Conservation (phyloP, 164 flowering plant genomes). For the Nelumbo lutea region DNA sequence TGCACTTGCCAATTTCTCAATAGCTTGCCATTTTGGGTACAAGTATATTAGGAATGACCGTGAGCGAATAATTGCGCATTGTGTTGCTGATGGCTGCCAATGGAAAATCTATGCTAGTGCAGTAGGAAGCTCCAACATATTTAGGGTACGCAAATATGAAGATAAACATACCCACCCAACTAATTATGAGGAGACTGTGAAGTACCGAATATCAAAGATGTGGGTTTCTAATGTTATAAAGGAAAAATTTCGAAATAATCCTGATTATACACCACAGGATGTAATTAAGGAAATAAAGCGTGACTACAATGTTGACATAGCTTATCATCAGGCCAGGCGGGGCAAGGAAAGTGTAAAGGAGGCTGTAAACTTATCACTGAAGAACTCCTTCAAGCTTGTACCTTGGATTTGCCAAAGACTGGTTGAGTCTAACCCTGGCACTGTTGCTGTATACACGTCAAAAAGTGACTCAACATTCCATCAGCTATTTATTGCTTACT, state of each 20-base stretch:
- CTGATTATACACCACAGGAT: background rate
- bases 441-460: background rate
- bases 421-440: background rate
- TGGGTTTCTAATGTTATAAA: background rate
- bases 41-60: background rate
- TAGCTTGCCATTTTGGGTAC: background rate
- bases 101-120: background rate
- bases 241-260: background rate
- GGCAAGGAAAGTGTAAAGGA: background rate
- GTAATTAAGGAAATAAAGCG: background rate
- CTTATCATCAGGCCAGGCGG: background rate
- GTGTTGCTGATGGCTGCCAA: background rate
- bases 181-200: background rate
- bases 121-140: background rate
- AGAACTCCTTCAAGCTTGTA: background rate
- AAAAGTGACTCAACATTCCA: background rate
- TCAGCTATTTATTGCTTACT: background rate
- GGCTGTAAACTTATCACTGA: background rate
- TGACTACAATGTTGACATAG: background rate
- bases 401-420: background rate
- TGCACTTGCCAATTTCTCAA: background rate
- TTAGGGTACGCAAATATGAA: background rate
- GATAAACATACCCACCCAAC: background rate
- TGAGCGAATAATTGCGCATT: background rate
- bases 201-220: background rate